Evolutionary conservation across 768 basidiomycete genomes (phyloP).

Genomic region (Coprinopsis marcescibilis): DNA sequence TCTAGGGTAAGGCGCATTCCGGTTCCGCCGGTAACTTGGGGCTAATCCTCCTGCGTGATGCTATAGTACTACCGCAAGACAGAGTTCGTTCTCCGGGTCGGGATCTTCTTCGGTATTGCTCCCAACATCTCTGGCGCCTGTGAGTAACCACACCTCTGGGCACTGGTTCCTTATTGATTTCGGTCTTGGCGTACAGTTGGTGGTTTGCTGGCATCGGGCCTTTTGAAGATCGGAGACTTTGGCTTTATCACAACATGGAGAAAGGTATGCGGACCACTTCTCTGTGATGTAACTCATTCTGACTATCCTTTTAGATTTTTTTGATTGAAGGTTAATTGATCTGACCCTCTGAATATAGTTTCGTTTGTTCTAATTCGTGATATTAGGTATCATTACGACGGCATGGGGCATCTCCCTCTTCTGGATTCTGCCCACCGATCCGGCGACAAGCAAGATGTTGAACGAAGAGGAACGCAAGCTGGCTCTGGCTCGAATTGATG

Average conservation of each 20-base stretch:
- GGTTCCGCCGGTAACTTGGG: constrained; percentile 2
- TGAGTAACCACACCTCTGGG: constrained; percentile 13
- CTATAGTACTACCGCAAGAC: constrained; percentile 28
- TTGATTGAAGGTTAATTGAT: constrained; percentile 30
- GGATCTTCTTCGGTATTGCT: constrained; percentile 29
- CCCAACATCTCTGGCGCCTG: constrained; percentile 31
- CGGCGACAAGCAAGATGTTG: constrained; percentile 22
- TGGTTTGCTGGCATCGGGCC: constrained; percentile 30
- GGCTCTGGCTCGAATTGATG: constrained; percentile 24
- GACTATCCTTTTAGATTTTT: constrained; percentile 25
- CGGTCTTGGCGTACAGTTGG: constrained; percentile 20
- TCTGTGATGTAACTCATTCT: not conserved
- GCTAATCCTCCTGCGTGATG: not conserved
- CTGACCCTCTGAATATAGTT: constrained; percentile 5
- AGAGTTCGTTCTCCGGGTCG: constrained; percentile 30
- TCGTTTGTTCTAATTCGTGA: constrained; percentile 7
- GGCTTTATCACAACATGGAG: constrained; percentile 29
- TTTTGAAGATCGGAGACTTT: constrained; percentile 24
- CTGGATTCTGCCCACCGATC: constrained; percentile 24
- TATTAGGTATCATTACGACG: constrained; percentile 16
- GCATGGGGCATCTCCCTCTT: constrained; percentile 20
- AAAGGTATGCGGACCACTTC: constrained; percentile 12
- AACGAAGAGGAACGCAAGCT: constrained; percentile 23
- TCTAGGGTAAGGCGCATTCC: constrained; percentile 26
- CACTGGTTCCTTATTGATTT: not conserved